These are phyloP conservation scores for Cyberlindnera meyerae DNA, from an alignment of 805 yeast species.

Conservation along the genomic window DNA sequence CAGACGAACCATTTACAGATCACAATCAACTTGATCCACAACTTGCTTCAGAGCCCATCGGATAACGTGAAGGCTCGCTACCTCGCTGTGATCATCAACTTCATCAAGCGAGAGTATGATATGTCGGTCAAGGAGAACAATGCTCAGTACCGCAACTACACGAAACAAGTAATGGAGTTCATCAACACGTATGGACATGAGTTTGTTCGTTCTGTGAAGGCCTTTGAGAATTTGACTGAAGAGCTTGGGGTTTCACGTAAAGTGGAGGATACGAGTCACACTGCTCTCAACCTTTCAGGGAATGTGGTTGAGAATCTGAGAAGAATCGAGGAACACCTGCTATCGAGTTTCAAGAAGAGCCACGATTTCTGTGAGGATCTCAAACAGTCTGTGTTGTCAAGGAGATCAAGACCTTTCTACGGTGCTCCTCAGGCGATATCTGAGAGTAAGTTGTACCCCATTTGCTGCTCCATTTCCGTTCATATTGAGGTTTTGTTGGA, in stretches of 20 bases:
- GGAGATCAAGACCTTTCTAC: conserved; percentile 4
- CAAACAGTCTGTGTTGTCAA: conserved; percentile 6
- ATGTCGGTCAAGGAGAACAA: conserved; percentile 2
- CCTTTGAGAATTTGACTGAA: conserved; percentile 13
- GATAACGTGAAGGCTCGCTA: conserved; percentile 9
- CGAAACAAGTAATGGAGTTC: conserved; percentile 16
- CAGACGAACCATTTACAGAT: conserved; percentile 21
- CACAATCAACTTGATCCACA: conserved; percentile 13
- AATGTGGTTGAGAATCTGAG: conserved; percentile 15
- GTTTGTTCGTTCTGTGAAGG: conserved; percentile 10
- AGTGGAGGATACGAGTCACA: neutral
- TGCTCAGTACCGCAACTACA: conserved; percentile 8
- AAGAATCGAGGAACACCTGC: conserved; percentile 12
- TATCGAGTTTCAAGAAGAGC: conserved; percentile 8
- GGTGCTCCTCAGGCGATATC: conserved; percentile 5
- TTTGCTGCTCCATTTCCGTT: conserved; percentile 18
- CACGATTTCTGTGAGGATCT: conserved; percentile 8
- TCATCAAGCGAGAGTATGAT: conserved; percentile 15
- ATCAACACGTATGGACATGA: conserved; percentile 15
- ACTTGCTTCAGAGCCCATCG: conserved; percentile 13
- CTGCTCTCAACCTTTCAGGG: conserved; percentile 10
- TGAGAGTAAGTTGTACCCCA: conserved; percentile 18
- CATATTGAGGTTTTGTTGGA: conserved; percentile 13
- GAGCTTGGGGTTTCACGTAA: conserved; percentile 6
- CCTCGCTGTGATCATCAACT: conserved; percentile 14